Conservation (phyloP, 306 rosid genomes). For the Alnus glutinosa region DNA sequence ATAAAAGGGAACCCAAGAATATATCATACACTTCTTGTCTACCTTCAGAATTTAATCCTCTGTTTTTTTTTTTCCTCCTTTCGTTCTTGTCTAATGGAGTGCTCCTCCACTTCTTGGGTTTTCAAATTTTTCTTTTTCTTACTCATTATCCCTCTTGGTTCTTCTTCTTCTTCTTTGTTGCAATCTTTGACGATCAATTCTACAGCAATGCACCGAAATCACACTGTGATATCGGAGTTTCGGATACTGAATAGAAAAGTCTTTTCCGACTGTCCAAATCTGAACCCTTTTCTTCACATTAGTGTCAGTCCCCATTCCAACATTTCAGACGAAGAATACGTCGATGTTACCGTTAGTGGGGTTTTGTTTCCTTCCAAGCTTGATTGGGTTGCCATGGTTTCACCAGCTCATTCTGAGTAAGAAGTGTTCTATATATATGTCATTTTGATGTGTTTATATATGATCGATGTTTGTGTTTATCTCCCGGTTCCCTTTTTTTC, state of each 20-base stretch:
- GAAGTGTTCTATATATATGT: not conserved
- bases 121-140: slow-evolving; percentile 17
- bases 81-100: not conserved
- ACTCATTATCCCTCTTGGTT: not conserved
- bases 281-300: slow-evolving; percentile 33
- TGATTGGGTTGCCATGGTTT: slow-evolving; percentile 85
- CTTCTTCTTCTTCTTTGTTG: slow-evolving; percentile 15
- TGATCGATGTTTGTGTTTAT: not conserved
- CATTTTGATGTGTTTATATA: not conserved
- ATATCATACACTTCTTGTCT: not conserved
- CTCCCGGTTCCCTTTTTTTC: not conserved
- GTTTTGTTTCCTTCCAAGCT: slow-evolving; percentile 42
- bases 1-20: not conserved
- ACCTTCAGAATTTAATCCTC: not conserved
- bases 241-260: slow-evolving; percentile 55
- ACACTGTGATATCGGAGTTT: slow-evolving; percentile 67
- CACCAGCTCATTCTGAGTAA: slow-evolving; percentile 72
- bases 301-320: slow-evolving; percentile 29
- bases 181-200: slow-evolving; percentile 37
- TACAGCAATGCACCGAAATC: slow-evolving; percentile 42
- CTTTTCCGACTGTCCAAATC: slow-evolving; percentile 37
- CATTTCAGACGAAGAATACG: slow-evolving; percentile 47
- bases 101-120: slow-evolving; percentile 7
- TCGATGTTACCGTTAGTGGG: slow-evolving; percentile 57
- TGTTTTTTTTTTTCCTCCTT: not conserved